phyloP scores from a whole-genome alignment of 2,329 filamentous ascomycete genomes.

The Penicillium sp. region DNA sequence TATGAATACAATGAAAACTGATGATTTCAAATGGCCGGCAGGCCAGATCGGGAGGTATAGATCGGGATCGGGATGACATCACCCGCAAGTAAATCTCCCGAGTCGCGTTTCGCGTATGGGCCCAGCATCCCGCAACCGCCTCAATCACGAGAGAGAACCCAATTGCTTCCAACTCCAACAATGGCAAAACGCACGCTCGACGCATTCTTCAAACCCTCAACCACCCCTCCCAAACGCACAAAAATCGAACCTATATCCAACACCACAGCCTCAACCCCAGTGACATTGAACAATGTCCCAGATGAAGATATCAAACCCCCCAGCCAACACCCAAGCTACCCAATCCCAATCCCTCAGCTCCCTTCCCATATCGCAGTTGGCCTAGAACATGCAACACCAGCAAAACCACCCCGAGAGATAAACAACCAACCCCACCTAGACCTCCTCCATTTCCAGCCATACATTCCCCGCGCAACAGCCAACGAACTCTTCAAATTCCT shows the following conservation, averaged over 20 bases:
- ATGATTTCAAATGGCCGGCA: neutral
- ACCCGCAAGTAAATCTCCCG: slow-evolving; percentile 5
- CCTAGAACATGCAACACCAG: slow-evolving; percentile 43
- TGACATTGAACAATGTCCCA: neutral
- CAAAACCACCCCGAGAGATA: slow-evolving; percentile 55
- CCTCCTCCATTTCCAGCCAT: slow-evolving; percentile 73
- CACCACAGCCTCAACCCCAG: neutral
- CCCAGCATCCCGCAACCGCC: neutral
- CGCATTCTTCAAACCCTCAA: slow-evolving; percentile 61
- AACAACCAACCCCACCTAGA: slow-evolving; percentile 69
- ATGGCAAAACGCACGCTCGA: slow-evolving; percentile 64
- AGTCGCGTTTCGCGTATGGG: neutral
- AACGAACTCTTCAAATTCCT: slow-evolving; percentile 68
- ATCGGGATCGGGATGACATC: slow-evolving; percentile 19
- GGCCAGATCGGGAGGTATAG: slow-evolving; percentile 11
- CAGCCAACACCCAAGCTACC: slow-evolving; percentile 53
- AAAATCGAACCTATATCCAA: slow-evolving; percentile 28
- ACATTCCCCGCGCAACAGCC: slow-evolving; percentile 58
- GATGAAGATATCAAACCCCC: slow-evolving; percentile 6
- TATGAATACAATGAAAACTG: neutral
- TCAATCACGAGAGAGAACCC: neutral
- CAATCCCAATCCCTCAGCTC: slow-evolving; percentile 52
- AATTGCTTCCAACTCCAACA: neutral
- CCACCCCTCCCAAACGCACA: slow-evolving; percentile 42
- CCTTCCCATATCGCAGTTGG: slow-evolving; percentile 40